These are phyloP conservation scores for Mycena capillaripes DNA, from an alignment of 768 basidiomycete species.

Conservation along the genomic window DNA sequence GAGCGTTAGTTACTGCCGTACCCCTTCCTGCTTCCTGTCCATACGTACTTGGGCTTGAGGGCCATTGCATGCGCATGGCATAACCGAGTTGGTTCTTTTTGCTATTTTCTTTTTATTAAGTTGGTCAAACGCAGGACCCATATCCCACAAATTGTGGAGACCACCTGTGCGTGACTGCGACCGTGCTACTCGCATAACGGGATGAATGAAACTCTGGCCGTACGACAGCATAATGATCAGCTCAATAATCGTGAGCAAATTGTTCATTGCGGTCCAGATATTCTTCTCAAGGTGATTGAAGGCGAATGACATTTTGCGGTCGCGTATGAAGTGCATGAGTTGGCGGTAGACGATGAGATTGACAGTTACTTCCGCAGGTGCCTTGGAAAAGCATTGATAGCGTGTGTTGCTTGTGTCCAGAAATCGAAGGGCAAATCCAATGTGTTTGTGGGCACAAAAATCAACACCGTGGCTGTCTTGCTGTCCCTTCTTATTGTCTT, in stretches of 20 bases:
- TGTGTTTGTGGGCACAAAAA: slow-evolving; percentile 32
- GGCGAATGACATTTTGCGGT: too few species aligned
- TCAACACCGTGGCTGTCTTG: slow-evolving; percentile 40
- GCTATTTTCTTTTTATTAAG: too few species aligned
- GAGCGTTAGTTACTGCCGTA: too few species aligned
- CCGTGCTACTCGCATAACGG: slow-evolving; percentile 1
- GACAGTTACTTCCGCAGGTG: slow-evolving; percentile 42
- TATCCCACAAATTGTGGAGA: too few species aligned
- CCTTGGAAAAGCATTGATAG: slow-evolving; percentile 41
- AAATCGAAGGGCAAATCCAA: too few species aligned
- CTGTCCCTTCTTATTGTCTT: slow-evolving; percentile 53
- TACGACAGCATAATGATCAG: slow-evolving; percentile 30
- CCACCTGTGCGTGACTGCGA: background rate
- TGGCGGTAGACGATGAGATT: slow-evolving; percentile 39
- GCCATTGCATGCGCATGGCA: too few species aligned
- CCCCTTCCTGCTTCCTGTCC: too few species aligned
- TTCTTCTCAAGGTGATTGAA: slow-evolving; percentile 46
- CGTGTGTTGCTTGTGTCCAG: too few species aligned
- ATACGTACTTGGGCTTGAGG: too few species aligned
- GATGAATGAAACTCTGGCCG: slow-evolving; percentile 17
- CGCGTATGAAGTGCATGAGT: slow-evolving; percentile 42
- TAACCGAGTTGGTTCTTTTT: too few species aligned
- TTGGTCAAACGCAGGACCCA: too few species aligned
- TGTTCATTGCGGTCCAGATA: slow-evolving; percentile 41
- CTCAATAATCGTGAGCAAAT: slow-evolving; percentile 28